Evolutionary conservation across 306 rosid species (phyloP).

Genomic region (Lathyrus aphaca): DNA sequence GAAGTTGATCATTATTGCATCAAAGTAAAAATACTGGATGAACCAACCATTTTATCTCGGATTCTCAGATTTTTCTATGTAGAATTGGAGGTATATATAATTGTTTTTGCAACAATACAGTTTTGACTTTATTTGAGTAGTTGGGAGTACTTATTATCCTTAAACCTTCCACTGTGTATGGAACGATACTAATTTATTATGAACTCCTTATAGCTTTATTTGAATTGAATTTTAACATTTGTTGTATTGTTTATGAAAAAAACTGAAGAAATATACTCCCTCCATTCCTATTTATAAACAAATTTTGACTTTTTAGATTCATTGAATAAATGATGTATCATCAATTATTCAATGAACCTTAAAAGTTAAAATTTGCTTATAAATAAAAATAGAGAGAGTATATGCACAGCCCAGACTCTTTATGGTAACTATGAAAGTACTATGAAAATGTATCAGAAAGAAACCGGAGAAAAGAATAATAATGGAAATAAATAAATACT

Average conservation of each 20-base stretch:
- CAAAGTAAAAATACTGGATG: slow-evolving; percentile 8
- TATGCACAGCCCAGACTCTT: background rate
- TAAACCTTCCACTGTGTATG: background rate
- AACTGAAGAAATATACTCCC: background rate
- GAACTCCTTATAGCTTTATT: background rate
- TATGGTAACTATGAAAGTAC: too few relatives aligned
- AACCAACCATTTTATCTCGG: background rate
- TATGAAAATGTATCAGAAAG: too few relatives aligned
- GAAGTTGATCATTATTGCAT: too few relatives aligned
- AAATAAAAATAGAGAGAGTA: too few relatives aligned
- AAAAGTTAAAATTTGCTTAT: too few relatives aligned
- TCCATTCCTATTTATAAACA: too few relatives aligned
- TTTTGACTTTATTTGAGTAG: slow-evolving; percentile 22
- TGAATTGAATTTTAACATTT: background rate
- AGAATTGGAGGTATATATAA: background rate
- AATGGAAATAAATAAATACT: too few relatives aligned
- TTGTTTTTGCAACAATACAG: background rate
- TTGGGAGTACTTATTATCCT: slow-evolving; percentile 1
- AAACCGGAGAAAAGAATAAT: too few relatives aligned
- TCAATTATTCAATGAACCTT: too few relatives aligned
- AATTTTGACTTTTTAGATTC: too few relatives aligned
- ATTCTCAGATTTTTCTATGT: background rate
- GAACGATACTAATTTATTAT: background rate
- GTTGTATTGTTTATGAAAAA: background rate
- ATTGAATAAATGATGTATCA: too few relatives aligned